Evolutionary conservation across 805 yeast genomes (phyloP).

Genomic region (Wickerhamomyces mucosus): DNA sequence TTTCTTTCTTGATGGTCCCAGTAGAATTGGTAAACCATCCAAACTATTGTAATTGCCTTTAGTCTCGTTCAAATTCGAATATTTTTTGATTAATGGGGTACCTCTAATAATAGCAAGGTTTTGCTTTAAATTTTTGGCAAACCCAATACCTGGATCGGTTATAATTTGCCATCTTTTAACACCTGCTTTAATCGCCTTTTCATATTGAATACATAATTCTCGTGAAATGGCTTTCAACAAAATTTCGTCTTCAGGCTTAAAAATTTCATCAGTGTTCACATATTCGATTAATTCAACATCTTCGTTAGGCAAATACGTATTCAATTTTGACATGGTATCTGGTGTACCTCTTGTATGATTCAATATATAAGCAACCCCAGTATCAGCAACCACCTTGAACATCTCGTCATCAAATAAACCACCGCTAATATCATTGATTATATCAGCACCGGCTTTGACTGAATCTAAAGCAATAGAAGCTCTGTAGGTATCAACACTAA

Average conservation of each 20-base stretch:
- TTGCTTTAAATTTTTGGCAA: conserved; percentile 75
- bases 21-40: conserved; percentile 46
- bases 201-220: conserved; percentile 52
- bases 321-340: conserved; percentile 53
- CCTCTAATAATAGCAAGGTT: conserved; percentile 57
- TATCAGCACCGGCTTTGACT: conserved; percentile 73
- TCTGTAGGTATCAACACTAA: conserved; percentile 88
- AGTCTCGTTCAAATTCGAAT: conserved; percentile 28
- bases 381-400: conserved; percentile 57
- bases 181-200: conserved; percentile 50
- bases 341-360: conserved; percentile 85
- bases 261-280: conserved; percentile 14
- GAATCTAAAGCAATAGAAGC: conserved; percentile 63
- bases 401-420: conserved; percentile 64
- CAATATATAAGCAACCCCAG: conserved; percentile 68
- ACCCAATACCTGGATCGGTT: conserved; percentile 93
- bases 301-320: conserved; percentile 38
- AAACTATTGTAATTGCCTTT: conserved; percentile 12
- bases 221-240: conserved; percentile 49
- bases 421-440: conserved; percentile 84
- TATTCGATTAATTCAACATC: conserved; percentile 30
- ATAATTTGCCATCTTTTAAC: conserved; percentile 85
- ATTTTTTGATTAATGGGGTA: conserved; percentile 36
- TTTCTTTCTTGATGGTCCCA: conserved; percentile 85
- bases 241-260: conserved; percentile 19